Base-by-base conservation (phyloP, 2,329 filamentous ascomycete genomes). In the Colletotrichum siamense region DNA sequence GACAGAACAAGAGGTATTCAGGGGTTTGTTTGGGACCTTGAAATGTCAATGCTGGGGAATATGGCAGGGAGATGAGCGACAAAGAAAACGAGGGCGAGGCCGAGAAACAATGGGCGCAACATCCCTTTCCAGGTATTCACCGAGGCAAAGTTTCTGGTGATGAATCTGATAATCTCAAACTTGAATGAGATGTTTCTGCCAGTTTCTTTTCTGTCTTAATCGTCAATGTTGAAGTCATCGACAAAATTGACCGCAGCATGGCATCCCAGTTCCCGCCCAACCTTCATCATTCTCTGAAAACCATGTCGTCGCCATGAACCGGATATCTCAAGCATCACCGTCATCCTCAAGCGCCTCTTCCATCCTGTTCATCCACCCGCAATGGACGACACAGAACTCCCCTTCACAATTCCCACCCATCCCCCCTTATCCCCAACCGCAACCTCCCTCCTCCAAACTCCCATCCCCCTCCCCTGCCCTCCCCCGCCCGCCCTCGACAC, bases 231-330 rank as follows among this genome's bases (percentile, higher is more conserved):
- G 18, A n/a, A 49, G 39, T 18, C 2, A 3, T 12, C 3, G 9
- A 49, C 9, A 1, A n/a, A 1, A 49, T 0, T 49, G 18, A 0
- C 18, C 2, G 5, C 18, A 10, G 39, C 39, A 3, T 44, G 9
- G 39, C 18, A 44, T 3, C 9, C 9, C 8, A 6, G 18, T 44
- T n/a, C 18, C 18, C 6, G 18, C 39, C 39, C 9, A 0, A 12
- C 0, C 18, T 12, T 3, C 39, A 7, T 12, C 1, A n/a, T 12
- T 7, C 39, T n/a, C 18, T 49, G 39, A 49, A 44, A 49, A 49
- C 18, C 5, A n/a, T 49, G 18, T n/a, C 39, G 0, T 49, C 39
- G 39, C 18, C 39, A n/a, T 12, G 18, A n/a, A 0, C 5, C 39
- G 3, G 5, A 44, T 2, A 3, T 49, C 9, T 10, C 1, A 49